A percentile compares a stretch with the other conserved stretches of the same genome.
Conservation (phyloP, 371 early-diverging fungal species). For the Capillidium rhysosporum region DNA sequence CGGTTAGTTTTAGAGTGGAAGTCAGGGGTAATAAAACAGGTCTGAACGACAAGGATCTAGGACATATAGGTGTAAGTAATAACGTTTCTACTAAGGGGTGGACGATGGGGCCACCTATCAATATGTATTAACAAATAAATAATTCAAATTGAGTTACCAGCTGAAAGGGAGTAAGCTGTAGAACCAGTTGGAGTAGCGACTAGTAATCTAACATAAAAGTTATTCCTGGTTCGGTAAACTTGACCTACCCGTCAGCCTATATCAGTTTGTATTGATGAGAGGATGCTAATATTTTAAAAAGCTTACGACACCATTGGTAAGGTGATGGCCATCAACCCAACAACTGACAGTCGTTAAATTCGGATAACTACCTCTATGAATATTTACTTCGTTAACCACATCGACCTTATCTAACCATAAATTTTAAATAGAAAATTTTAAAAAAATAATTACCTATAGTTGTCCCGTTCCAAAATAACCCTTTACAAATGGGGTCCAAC, state of each 20-base stretch:
- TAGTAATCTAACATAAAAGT: conserved; percentile 27
- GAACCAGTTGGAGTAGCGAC: conserved; percentile 89
- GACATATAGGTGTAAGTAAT: conserved; percentile 87
- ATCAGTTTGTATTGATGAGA: conserved; percentile 17
- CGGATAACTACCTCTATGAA: conserved; percentile 73
- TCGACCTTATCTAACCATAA: conserved; percentile 12
- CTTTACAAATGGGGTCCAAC: conserved; percentile 24
- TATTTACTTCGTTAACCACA: conserved; percentile 71
- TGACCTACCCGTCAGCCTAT: conserved; percentile 29
- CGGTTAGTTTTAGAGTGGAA: conserved; percentile 37
- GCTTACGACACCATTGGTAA: conserved; percentile 75
- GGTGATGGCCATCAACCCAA: conserved; percentile 48
- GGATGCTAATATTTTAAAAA: conserved; percentile 14
- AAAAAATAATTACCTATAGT: not conserved
- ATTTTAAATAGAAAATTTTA: not conserved
- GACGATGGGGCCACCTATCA: conserved; percentile 64
- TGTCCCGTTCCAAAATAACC: conserved; percentile 11
- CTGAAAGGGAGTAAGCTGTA: conserved; percentile 83
- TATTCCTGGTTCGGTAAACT: not conserved
- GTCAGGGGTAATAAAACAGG: conserved; percentile 72
- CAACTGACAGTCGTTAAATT: conserved; percentile 62
- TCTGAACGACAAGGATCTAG: conserved; percentile 81
- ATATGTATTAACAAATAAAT: conserved; percentile 7
- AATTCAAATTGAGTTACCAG: conserved; percentile 20
- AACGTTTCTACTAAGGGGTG: conserved; percentile 82